Percentiles rank a stretch among this genome's conserved stretches.
These are phyloP conservation scores for Candida gigantensis DNA, from an alignment of 1,139 yeast genomes.

Conservation along the genomic window DNA sequence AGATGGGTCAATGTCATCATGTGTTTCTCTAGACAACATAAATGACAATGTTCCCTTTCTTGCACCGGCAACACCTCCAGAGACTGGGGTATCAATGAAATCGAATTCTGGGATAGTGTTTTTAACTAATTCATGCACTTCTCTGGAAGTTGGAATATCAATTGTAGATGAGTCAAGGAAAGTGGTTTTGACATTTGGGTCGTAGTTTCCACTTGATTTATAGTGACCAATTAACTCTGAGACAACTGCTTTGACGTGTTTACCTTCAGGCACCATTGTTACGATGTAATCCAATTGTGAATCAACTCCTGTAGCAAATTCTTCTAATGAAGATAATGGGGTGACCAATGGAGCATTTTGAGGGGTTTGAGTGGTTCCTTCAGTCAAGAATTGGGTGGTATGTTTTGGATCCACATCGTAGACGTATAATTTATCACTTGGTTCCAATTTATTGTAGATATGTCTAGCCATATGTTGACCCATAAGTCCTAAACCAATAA, in stretches of 20 bases:
- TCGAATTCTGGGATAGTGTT: constrained; percentile 35
- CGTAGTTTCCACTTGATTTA: constrained; percentile 18
- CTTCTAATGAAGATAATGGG: constrained; percentile 25
- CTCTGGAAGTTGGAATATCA: constrained; percentile 52
- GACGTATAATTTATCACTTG: constrained; percentile 44
- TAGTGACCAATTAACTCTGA: constrained; percentile 38
- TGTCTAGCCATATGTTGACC: constrained; percentile 63
- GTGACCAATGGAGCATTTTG: constrained; percentile 21
- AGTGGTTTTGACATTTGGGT: constrained; percentile 19
- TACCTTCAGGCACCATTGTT: constrained; percentile 64
- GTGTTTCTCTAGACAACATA: constrained; percentile 50
- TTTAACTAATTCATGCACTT: constrained; percentile 39
- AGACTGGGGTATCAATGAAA: constrained; percentile 60
- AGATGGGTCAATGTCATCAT: constrained; percentile 27
- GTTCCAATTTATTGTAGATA: constrained; percentile 42
- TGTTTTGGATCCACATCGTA: constrained; percentile 43
- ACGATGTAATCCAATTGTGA: constrained; percentile 43
- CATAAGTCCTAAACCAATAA: constrained; percentile 63
- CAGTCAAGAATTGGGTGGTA: constrained; percentile 26
- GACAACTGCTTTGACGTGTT: constrained; percentile 50
- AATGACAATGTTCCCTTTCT: constrained; percentile 56
- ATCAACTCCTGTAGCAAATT: constrained; percentile 41
- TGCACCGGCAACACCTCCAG: constrained; percentile 66
- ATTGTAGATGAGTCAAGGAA: constrained; percentile 58
- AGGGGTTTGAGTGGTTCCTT: constrained; percentile 27